phyloP scores from a whole-genome alignment of 306 rosid genomes.

The Vigna hirtella region DNA sequence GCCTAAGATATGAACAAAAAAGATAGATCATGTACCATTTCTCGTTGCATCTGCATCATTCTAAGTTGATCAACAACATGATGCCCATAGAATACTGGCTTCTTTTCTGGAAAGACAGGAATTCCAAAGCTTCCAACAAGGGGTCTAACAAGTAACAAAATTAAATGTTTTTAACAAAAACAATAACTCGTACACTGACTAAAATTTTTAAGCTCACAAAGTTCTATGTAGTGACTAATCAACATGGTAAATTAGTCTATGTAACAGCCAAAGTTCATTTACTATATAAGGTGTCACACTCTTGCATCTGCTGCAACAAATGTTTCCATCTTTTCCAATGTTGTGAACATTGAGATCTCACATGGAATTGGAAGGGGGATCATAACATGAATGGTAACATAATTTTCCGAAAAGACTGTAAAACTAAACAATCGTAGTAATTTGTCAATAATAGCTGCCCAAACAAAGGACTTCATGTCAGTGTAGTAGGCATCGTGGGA shows the following conservation, averaged over 20 bases:
- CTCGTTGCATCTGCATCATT: conserved; percentile 60
- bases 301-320: not conserved
- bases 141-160: conserved; percentile 58
- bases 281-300: not conserved
- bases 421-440: too few species aligned
- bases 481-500: too few species aligned
- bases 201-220: not conserved
- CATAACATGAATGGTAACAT: not conserved
- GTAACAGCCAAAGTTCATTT: not conserved
- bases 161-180: conserved; percentile 32
- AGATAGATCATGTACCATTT: conserved; percentile 56
- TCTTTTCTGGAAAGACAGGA: conserved; percentile 66
- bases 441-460: too few species aligned
- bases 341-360: not conserved
- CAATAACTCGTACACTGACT: not conserved
- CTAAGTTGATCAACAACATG: conserved; percentile 62
- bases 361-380: not conserved
- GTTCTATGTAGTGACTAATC: not conserved
- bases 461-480: too few species aligned
- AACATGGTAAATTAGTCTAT: not conserved
- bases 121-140: conserved; percentile 66
- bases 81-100: conserved; percentile 75
- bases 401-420: too few species aligned
- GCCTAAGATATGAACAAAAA: conserved; percentile 29
- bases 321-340: not conserved